Base-by-base conservation (phyloP, 2,329 filamentous ascomycete genomes). In the Cyanodermella asteris region DNA sequence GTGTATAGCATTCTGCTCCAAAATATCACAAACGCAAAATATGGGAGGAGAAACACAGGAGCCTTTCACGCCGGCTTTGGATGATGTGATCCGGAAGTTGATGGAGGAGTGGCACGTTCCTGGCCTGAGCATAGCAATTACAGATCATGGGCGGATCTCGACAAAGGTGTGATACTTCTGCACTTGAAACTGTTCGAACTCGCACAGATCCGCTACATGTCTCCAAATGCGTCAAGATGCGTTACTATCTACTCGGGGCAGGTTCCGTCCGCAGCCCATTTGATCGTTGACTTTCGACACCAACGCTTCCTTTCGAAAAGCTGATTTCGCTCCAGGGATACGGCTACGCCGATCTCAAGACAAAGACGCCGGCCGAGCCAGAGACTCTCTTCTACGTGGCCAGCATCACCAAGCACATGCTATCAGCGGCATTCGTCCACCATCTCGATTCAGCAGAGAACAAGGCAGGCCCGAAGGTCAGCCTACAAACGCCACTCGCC, bases 361-460 rank as follows among this genome's bases (percentile, higher is more conserved):
- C 39, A 5, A 48, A 41, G 0, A 40, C 45, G 0, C 51, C 52
- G 6, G 57, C 47, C 0, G 38, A 53, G 1, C n/a, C n/a, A n/a
- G 44, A 56, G 16, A 66, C 61, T 0, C 45, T 68, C 3, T 68
- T 60, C 43, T 61, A 59, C 29, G 50, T 49, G 3, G 65, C 53
- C 2, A 65, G 60, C 20, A 64, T 54, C 1, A 64, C 60, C 12
- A 70, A 70, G 37, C 56, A 60, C 3, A 53, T 63, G 23, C 58
- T 55, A 0, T 52, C 56, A 1, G 60, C 60, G 1, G 47, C 50
- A 0, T 38, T 70, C 3, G 50, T 56, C 2, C 37, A 63, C 3
- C 50, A 45, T 5, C 37, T 42, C 7, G 33, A 38, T 3, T 34
- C 37, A 15, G 45, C 36, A 10, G 26, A 31, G 19, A 36, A 40